Conservation (phyloP, 192 early-diverging fungal genomes). For the Podila clonocystis region DNA sequence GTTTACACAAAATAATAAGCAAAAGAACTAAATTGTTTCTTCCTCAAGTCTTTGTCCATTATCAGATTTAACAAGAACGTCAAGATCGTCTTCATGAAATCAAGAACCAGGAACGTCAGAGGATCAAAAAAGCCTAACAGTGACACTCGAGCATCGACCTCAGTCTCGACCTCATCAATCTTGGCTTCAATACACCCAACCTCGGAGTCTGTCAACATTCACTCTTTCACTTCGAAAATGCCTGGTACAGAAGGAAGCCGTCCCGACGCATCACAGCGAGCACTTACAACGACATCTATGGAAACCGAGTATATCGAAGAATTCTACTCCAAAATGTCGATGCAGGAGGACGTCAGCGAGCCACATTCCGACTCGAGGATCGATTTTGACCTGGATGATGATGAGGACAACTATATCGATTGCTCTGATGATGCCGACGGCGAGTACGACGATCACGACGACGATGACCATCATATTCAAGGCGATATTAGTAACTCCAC, state of each 20-base stretch:
- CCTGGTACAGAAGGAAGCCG: neutral
- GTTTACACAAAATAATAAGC: neutral
- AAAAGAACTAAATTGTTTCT: neutral
- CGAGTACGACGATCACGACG: conserved; percentile 29
- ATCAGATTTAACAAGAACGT: neutral
- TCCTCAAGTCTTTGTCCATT: neutral
- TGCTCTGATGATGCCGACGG: conserved; percentile 23
- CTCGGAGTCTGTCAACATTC: neutral
- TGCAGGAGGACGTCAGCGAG: neutral
- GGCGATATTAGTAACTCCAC: conserved; percentile 33
- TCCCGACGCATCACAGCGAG: neutral
- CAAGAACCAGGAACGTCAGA: conserved; percentile 33
- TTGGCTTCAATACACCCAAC: neutral
- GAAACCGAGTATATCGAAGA: conserved; percentile 48
- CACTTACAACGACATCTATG: conserved; percentile 29
- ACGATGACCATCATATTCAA: conserved; percentile 30
- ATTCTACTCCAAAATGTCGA: conserved; percentile 20
- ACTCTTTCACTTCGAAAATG: neutral
- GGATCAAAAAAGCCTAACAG: conserved; percentile 35
- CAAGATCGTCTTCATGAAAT: conserved; percentile 28
- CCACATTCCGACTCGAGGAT: neutral
- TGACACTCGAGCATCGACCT: neutral
- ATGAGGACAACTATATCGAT: conserved; percentile 8
- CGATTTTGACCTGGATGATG: conserved; percentile 18
- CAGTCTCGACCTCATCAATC: neutral